A percentile compares a stretch with the other conserved stretches of the same genome.
Evolutionary conservation across 345 rosid genomes (phyloP).

Genomic region (Camelina sativa): DNA sequence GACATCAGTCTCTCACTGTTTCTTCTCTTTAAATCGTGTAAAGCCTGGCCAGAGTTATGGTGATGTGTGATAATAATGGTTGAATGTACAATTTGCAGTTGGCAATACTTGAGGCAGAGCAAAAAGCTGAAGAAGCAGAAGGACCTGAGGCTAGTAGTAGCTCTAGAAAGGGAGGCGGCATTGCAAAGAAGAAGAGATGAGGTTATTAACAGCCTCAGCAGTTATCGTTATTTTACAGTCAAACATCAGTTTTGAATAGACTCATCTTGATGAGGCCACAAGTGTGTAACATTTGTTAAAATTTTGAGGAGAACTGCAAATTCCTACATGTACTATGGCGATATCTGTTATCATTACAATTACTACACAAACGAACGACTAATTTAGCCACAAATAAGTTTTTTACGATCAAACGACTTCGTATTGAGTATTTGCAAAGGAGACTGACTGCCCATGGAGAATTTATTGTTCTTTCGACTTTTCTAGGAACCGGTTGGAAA

Average conservation of each 20-base stretch:
- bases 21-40: not conserved
- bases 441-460: too few species aligned
- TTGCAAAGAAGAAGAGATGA: constrained; percentile 60
- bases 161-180: constrained; percentile 66
- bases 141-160: constrained; percentile 63
- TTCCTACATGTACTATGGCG: not conserved
- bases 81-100: constrained; percentile 51
- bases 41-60: constrained; percentile 1
- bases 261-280: not conserved
- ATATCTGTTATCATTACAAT: too few species aligned
- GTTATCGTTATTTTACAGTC: not conserved
- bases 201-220: constrained; percentile 1
- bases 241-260: constrained; percentile 26
- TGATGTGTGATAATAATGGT: constrained; percentile 4
- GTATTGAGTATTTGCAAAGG: too few species aligned
- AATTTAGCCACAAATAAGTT: not conserved
- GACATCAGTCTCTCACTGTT: constrained; percentile 1
- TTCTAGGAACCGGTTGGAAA: too few species aligned
- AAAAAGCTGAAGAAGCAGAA: constrained; percentile 93
- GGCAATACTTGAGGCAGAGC: constrained; percentile 87
- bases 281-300: not conserved
- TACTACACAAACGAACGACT: not conserved
- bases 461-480: too few species aligned
- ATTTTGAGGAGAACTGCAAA: constrained; percentile 8
- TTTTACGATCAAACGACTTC: too few species aligned